Percentiles rank a stretch among this genome's conserved stretches.
Evolutionary conservation across 768 basidiomycete genomes (phyloP).

Genomic region (Hypholoma sublateritium): DNA sequence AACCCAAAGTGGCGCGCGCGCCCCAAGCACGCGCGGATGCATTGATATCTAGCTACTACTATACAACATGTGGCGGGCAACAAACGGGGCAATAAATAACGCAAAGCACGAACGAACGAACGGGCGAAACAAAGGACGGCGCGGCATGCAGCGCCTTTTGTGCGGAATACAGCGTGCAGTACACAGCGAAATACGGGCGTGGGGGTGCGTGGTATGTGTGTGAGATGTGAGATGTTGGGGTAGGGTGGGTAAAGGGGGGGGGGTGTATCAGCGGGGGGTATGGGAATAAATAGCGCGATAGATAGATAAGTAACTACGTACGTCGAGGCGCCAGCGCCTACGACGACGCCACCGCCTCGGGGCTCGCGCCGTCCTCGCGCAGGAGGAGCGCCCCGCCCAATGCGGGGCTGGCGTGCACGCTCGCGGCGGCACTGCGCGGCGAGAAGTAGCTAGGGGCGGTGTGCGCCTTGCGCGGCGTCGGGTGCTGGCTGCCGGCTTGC

Average conservation of each 20-base stretch:
- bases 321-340: not conserved
- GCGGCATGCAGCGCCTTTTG: too few relatives aligned
- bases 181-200: not conserved
- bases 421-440: too few relatives aligned
- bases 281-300: not conserved
- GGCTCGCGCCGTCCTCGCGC: not conserved
- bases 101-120: too few relatives aligned
- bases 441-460: slow-evolving; percentile 24
- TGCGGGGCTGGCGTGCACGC: slow-evolving; percentile 5
- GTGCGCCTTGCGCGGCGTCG: slow-evolving; percentile 24
- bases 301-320: too few relatives aligned
- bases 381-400: not conserved
- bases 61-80: too few relatives aligned
- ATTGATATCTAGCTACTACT: too few relatives aligned
- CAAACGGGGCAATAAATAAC: too few relatives aligned
- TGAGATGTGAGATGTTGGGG: not conserved
- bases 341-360: not conserved
- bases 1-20: too few relatives aligned
- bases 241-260: too few relatives aligned
- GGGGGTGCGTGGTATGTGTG: not conserved
- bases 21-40: too few relatives aligned
- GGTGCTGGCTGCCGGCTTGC: slow-evolving; percentile 11
- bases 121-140: too few relatives aligned
- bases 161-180: not conserved
- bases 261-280: not conserved